A percentile compares a stretch with the other conserved stretches of the same genome.
These are phyloP conservation scores for Pythium coloratum DNA, from an alignment of 352 stramenopile species.

Conservation along the genomic window DNA sequence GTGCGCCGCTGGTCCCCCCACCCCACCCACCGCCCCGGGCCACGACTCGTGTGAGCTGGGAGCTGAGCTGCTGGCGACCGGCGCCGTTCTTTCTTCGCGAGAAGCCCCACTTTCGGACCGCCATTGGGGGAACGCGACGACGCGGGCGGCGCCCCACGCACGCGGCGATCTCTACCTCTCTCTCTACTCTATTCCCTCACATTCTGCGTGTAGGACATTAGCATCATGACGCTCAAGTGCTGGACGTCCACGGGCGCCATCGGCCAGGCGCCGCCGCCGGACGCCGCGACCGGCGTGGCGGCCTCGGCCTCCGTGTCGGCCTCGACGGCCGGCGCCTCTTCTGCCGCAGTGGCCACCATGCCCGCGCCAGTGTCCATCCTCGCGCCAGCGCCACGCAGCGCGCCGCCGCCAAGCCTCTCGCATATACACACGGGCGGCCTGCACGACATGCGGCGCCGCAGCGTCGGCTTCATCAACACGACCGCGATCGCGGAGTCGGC, in stretches of 20 bases:
- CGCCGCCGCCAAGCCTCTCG: not conserved
- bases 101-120: constrained; percentile 27
- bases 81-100: constrained; percentile 31
- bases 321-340: not conserved
- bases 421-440: constrained; percentile 2
- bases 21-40: constrained; percentile 5
- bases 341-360: constrained; percentile 1
- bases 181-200: not conserved
- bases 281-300: constrained; percentile 12
- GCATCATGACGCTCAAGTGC: constrained; percentile 62
- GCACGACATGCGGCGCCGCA: constrained; percentile 26
- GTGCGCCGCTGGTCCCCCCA: constrained; percentile 3
- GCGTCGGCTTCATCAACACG: constrained; percentile 30
- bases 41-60: not conserved
- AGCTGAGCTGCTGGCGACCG: constrained; percentile 6
- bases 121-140: constrained; percentile 14
- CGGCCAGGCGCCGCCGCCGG: constrained; percentile 29
- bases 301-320: not conserved
- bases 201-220: not conserved
- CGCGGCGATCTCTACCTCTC: constrained; percentile 3
- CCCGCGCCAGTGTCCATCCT: constrained; percentile 11
- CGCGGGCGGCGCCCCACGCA: constrained; percentile 5
- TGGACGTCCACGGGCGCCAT: constrained; percentile 40
- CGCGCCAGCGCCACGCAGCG: constrained; percentile 1
- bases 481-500: constrained; percentile 9